Conservation (phyloP, 2,329 filamentous ascomycete species). For the Arthrobotrys conoides region DNA sequence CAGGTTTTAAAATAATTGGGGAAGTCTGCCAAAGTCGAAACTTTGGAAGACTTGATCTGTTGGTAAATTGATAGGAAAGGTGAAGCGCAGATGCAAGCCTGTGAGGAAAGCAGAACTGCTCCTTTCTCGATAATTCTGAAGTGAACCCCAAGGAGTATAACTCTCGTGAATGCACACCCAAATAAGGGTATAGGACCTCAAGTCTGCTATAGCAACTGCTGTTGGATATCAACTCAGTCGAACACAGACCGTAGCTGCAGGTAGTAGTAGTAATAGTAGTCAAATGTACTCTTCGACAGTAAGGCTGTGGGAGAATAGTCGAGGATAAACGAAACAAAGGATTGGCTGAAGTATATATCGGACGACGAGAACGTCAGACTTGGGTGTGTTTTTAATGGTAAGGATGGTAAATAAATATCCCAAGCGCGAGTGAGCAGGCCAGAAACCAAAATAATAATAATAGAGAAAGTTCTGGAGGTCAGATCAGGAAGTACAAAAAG, state of each 20-base stretch:
- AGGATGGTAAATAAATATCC: conserved; percentile 37
- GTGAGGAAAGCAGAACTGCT: conserved; percentile 43
- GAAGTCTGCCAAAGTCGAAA: conserved; percentile 61
- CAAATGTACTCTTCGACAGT: neutral
- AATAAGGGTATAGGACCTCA: neutral
- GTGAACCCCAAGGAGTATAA: neutral
- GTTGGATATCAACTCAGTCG: conserved; percentile 17
- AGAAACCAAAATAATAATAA: conserved; percentile 33
- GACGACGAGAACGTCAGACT: conserved; percentile 40
- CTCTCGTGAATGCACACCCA: neutral
- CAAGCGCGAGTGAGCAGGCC: conserved; percentile 24
- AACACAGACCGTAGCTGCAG: conserved; percentile 10
- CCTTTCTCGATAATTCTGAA: conserved; percentile 14
- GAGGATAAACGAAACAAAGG: conserved; percentile 46
- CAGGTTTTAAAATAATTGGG: conserved; percentile 58
- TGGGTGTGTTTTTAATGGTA: conserved; percentile 51
- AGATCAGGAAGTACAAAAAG: conserved; percentile 59
- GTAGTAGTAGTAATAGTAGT: neutral
- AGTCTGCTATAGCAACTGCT: conserved; percentile 2
- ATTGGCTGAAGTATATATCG: conserved; percentile 47
- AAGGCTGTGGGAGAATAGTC: conserved; percentile 33
- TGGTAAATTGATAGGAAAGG: conserved; percentile 44
- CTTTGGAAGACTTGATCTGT: conserved; percentile 58
- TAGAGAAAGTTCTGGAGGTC: conserved; percentile 51
- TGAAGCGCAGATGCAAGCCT: conserved; percentile 50